phyloP scores from a whole-genome alignment of 176 grass and related monocot species.

The Musa acuminata region DNA sequence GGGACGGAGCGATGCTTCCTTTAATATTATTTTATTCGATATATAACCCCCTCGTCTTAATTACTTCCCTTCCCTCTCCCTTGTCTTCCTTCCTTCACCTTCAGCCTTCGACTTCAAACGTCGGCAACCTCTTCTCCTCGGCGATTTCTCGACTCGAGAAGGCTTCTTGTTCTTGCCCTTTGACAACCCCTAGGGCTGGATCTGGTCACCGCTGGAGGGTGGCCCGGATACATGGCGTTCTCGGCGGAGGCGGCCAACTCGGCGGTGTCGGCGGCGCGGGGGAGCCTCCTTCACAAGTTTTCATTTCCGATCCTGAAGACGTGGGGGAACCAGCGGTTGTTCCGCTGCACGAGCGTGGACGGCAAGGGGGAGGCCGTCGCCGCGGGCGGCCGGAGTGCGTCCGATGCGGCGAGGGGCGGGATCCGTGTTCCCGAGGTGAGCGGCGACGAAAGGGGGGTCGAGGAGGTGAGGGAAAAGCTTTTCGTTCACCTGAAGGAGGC shows the following conservation, averaged over 20 bases:
- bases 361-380: background rate
- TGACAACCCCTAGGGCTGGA: background rate
- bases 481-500: slow-evolving; percentile 17
- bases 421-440: too few species aligned
- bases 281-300: background rate
- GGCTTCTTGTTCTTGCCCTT: too few species aligned
- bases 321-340: slow-evolving; percentile 10
- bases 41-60: slow-evolving; percentile 5
- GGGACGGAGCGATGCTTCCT: background rate
- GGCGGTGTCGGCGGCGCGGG: background rate
- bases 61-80: background rate
- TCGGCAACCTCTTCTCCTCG: background rate
- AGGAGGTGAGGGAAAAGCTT: slow-evolving; percentile 20
- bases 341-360: slow-evolving; percentile 7
- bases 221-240: background rate
- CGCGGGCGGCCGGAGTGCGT: background rate
- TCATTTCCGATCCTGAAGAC: slow-evolving; percentile 7
- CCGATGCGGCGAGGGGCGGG: background rate
- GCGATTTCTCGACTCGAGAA: background rate
- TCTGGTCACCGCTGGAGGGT: background rate
- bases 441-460: background rate
- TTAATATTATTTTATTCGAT: slow-evolving; percentile 6
- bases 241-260: too few species aligned
- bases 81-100: too few species aligned
- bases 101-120: background rate